These are phyloP conservation scores for Heliamphora exappendiculata DNA, from an alignment of 148 eudicot species.

Conservation along the genomic window DNA sequence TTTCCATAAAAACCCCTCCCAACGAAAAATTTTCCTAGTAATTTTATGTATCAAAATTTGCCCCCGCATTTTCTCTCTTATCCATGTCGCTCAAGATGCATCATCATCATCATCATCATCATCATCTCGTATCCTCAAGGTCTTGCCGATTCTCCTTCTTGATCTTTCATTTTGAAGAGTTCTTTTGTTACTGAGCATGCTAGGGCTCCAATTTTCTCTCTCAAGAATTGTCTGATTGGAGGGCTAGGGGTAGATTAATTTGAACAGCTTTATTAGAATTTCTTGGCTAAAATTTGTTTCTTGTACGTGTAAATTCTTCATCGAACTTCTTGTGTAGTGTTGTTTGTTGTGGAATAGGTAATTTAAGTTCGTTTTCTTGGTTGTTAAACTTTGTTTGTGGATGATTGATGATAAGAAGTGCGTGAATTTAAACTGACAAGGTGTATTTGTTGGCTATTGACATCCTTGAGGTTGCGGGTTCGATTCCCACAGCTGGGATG, in stretches of 20 bases:
- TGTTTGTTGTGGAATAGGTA: not conserved
- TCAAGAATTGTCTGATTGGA: too few relatives aligned
- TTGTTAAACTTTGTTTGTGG: too few relatives aligned
- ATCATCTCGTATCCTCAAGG: conserved; percentile 34
- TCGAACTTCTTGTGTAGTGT: not conserved
- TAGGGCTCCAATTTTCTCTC: too few relatives aligned
- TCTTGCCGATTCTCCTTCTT: conserved; percentile 4
- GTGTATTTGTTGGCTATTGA: too few relatives aligned
- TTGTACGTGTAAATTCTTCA: not conserved
- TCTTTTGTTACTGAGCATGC: not conserved
- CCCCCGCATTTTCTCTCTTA: not conserved
- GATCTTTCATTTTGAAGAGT: not conserved
- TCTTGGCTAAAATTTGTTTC: not conserved
- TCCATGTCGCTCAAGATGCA: conserved; percentile 43
- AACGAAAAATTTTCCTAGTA: not conserved
- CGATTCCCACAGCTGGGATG: too few relatives aligned
- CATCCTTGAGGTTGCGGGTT: too few relatives aligned
- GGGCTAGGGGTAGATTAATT: too few relatives aligned
- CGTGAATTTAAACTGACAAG: too few relatives aligned
- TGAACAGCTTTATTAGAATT: not conserved
- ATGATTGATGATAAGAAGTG: too few relatives aligned
- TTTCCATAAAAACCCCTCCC: not conserved
- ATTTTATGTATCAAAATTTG: too few relatives aligned
- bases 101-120: conserved; percentile 26
- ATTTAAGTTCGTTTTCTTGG: too few relatives aligned